Evolutionary conservation across 148 eudicot genomes (phyloP).

Genomic region (Salicornia ramosissima): DNA sequence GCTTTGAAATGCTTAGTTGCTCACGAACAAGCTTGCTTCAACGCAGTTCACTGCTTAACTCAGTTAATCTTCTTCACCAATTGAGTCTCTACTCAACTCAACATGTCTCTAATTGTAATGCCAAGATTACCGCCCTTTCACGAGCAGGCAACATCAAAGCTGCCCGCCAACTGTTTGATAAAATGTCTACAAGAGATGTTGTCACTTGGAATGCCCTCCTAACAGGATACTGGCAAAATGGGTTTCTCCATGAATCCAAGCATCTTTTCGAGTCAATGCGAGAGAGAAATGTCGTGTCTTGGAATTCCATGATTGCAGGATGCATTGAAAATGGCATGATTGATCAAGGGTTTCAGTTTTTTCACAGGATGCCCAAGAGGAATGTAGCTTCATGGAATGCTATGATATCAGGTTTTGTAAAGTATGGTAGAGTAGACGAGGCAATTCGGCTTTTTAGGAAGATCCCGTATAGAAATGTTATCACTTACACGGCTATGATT

Average conservation of each 20-base stretch:
- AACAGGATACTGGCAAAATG: slow-evolving; percentile 42
- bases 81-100: slow-evolving; percentile 15
- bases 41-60: not conserved
- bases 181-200: slow-evolving; percentile 28
- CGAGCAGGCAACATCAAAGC: slow-evolving; percentile 24
- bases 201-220: slow-evolving; percentile 34
- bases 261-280: slow-evolving; percentile 29
- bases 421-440: slow-evolving; percentile 25
- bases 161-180: slow-evolving; percentile 40
- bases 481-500: slow-evolving; percentile 41
- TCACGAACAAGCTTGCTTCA: not conserved
- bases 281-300: slow-evolving; percentile 29
- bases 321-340: slow-evolving; percentile 26
- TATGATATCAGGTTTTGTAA: slow-evolving; percentile 36
- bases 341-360: slow-evolving; percentile 30
- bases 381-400: slow-evolving; percentile 39
- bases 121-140: slow-evolving; percentile 24
- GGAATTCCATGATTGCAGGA: slow-evolving; percentile 36
- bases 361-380: slow-evolving; percentile 30
- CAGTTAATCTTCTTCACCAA: slow-evolving; percentile 5
- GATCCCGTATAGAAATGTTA: slow-evolving; percentile 33
- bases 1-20: slow-evolving; percentile 5
- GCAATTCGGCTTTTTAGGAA: slow-evolving; percentile 27
- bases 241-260: slow-evolving; percentile 26
- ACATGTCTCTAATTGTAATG: slow-evolving; percentile 25